Evolutionary conservation across 1,284 basidiomycete genomes (phyloP).

Genomic region (Heliocybe sulcata): DNA sequence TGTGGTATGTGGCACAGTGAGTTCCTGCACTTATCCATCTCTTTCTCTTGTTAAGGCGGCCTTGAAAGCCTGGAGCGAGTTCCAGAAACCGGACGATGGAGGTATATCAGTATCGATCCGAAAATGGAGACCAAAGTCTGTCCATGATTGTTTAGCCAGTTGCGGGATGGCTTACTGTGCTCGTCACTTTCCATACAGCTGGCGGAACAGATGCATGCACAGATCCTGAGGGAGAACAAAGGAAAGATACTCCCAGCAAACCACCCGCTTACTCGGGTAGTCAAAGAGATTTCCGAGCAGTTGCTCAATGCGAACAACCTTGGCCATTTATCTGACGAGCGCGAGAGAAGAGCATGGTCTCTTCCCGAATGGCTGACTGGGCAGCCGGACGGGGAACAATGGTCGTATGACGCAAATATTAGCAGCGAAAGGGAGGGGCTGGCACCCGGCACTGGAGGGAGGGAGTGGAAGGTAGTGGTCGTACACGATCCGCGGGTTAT

Average conservation of each 20-base stretch:
- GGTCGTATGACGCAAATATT: constrained; percentile 5
- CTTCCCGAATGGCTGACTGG: not conserved
- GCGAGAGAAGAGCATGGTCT: constrained; percentile 19
- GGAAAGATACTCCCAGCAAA: constrained; percentile 57
- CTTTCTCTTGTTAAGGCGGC: not conserved
- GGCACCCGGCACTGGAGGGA: constrained; percentile 22
- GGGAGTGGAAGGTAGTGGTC: constrained; percentile 75
- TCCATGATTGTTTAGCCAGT: constrained; percentile 2
- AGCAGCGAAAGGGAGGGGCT: constrained; percentile 10
- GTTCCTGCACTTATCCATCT: constrained; percentile 17
- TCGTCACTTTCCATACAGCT: constrained; percentile 25
- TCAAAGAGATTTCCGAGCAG: constrained; percentile 64
- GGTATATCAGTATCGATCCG: constrained; percentile 76
- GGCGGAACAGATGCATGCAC: constrained; percentile 39
- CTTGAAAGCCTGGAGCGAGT: constrained; percentile 65
- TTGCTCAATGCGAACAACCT: constrained; percentile 72
- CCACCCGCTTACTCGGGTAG: constrained; percentile 60
- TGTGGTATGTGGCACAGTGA: constrained; percentile 58
- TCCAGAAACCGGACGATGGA: constrained; percentile 75
- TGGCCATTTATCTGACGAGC: constrained; percentile 38
- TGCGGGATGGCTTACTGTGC: not conserved
- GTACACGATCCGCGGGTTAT: constrained; percentile 69
- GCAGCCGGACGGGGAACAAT: constrained; percentile 6
- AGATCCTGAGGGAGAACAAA: constrained; percentile 49
- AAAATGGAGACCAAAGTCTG: constrained; percentile 47